phyloP scores from a whole-genome alignment of 257 asterid species.

The Solanum phureja region DNA sequence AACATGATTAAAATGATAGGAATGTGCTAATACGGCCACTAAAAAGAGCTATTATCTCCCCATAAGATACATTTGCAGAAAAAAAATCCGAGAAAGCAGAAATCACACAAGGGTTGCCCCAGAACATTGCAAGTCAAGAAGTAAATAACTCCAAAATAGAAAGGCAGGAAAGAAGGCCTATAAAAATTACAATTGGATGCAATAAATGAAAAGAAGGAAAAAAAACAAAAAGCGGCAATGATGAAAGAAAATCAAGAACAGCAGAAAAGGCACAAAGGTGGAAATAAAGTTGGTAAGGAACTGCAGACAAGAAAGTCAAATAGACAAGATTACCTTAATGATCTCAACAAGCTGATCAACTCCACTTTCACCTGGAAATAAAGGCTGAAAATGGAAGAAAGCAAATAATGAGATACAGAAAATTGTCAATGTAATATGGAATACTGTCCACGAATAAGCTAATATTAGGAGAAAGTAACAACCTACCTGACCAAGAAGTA shows the following conservation, averaged over 20 bases:
- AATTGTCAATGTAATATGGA: background rate
- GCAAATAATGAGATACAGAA: background rate
- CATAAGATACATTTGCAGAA: background rate
- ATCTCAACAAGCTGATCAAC: conserved; percentile 98
- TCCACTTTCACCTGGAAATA: conserved; percentile 98
- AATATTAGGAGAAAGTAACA: background rate
- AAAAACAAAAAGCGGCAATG: background rate
- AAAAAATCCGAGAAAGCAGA: background rate
- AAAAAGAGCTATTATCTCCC: background rate
- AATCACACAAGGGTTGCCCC: background rate
- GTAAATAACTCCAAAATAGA: background rate
- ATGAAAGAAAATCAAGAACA: background rate
- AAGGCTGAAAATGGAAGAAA: conserved; percentile 42
- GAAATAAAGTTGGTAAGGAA: background rate
- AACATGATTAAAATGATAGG: background rate
- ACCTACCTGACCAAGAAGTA: conserved; percentile 43
- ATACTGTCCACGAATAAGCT: background rate
- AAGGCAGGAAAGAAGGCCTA: background rate
- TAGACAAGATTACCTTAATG: conserved; percentile 49
- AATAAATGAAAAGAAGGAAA: background rate
- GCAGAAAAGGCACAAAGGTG: background rate
- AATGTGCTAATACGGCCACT: background rate
- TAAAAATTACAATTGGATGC: background rate
- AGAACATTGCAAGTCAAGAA: background rate
- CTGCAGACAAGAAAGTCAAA: background rate